phyloP scores from a whole-genome alignment of 2,329 filamentous ascomycete genomes.

The Fusarium nanum region DNA sequence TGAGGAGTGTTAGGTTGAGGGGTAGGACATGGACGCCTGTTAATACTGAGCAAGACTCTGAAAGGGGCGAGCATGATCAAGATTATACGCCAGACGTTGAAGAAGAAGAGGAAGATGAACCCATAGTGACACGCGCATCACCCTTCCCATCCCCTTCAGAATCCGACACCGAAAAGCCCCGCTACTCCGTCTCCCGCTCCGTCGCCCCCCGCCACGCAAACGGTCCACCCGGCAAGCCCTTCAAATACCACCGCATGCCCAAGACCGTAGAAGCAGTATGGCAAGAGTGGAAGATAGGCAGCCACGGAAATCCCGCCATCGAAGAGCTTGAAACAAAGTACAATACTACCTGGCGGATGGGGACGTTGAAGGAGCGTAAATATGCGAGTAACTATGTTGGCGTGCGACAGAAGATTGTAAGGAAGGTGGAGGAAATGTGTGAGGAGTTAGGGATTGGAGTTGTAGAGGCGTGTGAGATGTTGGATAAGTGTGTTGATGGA shows the following conservation, averaged over 20 bases:
- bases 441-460: background rate
- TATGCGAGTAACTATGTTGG: constrained; percentile 46
- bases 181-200: constrained; percentile 38
- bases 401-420: constrained; percentile 39
- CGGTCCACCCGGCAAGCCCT: constrained; percentile 30
- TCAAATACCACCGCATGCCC: constrained; percentile 42
- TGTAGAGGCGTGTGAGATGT: constrained; percentile 19
- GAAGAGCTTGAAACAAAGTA: constrained; percentile 37
- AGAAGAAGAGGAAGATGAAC: too few relatives aligned
- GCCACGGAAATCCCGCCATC: constrained; percentile 37
- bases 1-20: background rate
- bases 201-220: constrained; percentile 29
- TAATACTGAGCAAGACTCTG: background rate
- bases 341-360: constrained; percentile 40
- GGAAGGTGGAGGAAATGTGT: constrained; percentile 36
- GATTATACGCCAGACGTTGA: too few relatives aligned
- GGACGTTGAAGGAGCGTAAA: constrained; percentile 32
- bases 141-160: background rate
- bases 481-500: constrained; percentile 42
- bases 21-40: constrained; percentile 6
- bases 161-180: constrained; percentile 4
- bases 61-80: background rate
- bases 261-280: constrained; percentile 41
- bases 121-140: too few relatives aligned
- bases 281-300: constrained; percentile 43